Evolutionary conservation across 345 rosid species (phyloP).

Genomic region (Eucalyptus tenuipes): DNA sequence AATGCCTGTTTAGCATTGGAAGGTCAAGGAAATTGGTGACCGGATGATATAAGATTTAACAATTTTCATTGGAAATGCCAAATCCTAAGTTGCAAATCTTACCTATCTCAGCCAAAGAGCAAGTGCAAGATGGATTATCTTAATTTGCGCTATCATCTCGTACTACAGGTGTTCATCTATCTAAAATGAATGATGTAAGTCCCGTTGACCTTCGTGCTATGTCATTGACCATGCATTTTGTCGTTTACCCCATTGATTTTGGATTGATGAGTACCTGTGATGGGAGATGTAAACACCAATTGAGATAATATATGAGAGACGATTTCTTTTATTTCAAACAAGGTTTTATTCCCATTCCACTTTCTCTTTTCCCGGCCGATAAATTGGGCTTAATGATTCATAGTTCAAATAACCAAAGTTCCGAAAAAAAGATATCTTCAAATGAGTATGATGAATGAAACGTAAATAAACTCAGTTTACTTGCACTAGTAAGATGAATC

Average conservation of each 20-base stretch:
- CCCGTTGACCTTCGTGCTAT: not conserved
- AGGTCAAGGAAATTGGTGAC: not conserved
- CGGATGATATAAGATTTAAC: not conserved
- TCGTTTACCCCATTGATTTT: not conserved
- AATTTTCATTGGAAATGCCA: not conserved
- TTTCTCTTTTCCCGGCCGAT: not conserved
- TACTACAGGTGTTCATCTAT: not conserved
- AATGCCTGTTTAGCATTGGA: no score
- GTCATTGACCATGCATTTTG: not conserved
- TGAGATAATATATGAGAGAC: not conserved
- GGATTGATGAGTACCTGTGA: not conserved
- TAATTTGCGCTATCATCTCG: not conserved
- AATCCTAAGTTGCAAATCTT: not conserved
- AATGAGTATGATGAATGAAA: not conserved
- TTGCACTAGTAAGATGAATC: not conserved
- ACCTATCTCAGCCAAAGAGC: not conserved
- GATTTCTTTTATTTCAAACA: no score
- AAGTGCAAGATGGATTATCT: not conserved
- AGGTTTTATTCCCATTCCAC: not conserved
- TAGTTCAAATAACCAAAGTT: not conserved
- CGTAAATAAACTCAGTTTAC: not conserved
- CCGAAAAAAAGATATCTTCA: rapidly evolving
- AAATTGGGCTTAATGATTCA: not conserved
- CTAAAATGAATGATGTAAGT: not conserved
- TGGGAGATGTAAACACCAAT: not conserved